Conservation (phyloP, 2,329 filamentous ascomycete genomes). For the Nemania abortiva region DNA sequence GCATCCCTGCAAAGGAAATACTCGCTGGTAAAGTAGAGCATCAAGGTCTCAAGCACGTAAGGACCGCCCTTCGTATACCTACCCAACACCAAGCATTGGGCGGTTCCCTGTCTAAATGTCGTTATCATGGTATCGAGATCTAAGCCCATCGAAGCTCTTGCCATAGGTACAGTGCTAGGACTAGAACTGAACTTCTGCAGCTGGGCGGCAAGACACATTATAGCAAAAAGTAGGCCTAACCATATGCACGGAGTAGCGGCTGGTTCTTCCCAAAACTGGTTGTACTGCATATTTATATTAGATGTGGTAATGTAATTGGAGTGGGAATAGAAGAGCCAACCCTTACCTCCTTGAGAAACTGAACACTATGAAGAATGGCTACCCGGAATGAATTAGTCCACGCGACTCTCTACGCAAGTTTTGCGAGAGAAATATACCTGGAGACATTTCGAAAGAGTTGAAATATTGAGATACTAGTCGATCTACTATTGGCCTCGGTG, state of each 20-base stretch:
- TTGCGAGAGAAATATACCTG: constrained; percentile 37
- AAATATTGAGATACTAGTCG: constrained; percentile 56
- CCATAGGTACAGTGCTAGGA: background rate
- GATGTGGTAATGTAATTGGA: background rate
- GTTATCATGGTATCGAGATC: constrained; percentile 22
- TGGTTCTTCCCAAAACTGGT: constrained; percentile 58
- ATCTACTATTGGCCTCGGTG: constrained; percentile 52
- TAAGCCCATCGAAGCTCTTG: background rate
- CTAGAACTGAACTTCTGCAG: constrained; percentile 32
- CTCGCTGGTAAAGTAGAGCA: constrained; percentile 53
- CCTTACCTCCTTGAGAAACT: constrained; percentile 49
- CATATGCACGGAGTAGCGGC: constrained; percentile 55
- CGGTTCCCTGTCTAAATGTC: constrained; percentile 47
- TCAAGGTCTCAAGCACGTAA: constrained; percentile 55
- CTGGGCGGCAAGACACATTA: constrained; percentile 56
- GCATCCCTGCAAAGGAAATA: constrained; percentile 49
- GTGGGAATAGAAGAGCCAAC: background rate
- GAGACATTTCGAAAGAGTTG: constrained; percentile 49
- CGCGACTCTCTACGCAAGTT: background rate
- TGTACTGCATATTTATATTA: constrained; percentile 52
- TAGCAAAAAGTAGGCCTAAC: constrained; percentile 61
- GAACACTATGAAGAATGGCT: constrained; percentile 49
- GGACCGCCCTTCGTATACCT: constrained; percentile 58
- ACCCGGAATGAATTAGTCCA: constrained; percentile 5
- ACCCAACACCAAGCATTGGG: constrained; percentile 54